A percentile compares a stretch with the other conserved stretches of the same genome.
These are phyloP conservation scores for Mycosarcoma maydis DNA, from an alignment of 1,284 basidiomycete genomes.

Conservation along the genomic window DNA sequence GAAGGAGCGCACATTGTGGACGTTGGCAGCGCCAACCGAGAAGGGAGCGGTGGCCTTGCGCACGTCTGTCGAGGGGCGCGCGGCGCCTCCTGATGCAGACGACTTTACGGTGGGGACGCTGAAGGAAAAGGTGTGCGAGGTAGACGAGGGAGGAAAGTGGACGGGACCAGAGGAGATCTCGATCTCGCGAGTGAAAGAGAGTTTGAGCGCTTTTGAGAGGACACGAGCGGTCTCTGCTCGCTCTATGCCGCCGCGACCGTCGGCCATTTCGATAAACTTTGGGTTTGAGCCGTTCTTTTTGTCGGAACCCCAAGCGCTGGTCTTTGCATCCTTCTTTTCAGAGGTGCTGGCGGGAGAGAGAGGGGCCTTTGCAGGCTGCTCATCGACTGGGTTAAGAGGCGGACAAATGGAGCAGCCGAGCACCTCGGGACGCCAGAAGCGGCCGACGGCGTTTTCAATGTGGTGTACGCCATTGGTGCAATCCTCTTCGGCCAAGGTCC, in stretches of 20 bases:
- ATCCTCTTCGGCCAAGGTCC: constrained; percentile 91
- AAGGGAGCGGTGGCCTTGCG: constrained; percentile 42
- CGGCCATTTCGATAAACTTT: constrained; percentile 63
- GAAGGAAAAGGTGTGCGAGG: constrained; percentile 91
- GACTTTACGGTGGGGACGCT: constrained; percentile 60
- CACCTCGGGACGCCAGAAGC: constrained; percentile 95
- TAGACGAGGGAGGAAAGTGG: constrained; percentile 72
- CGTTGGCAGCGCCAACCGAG: constrained; percentile 43
- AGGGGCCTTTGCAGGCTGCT: constrained; percentile 13
- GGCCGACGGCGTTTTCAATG: constrained; percentile 83
- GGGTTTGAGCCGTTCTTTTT: constrained; percentile 55
- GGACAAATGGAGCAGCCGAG: constrained; percentile 66
- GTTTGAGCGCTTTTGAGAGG: constrained; percentile 68
- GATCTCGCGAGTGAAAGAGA: constrained; percentile 88
- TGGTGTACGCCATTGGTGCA: constrained; percentile 84
- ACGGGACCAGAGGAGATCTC: constrained; percentile 73
- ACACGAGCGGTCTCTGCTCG: constrained; percentile 59
- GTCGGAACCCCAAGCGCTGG: constrained; percentile 43
- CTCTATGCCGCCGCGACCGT: constrained; percentile 58
- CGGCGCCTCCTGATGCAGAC: constrained; percentile 28
- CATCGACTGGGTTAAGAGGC: constrained; percentile 66
- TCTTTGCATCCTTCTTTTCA: constrained; percentile 35
- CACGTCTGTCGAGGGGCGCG: constrained; percentile 27
- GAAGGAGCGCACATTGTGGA: constrained; percentile 52
- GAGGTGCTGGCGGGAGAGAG: constrained; percentile 15